Base-by-base conservation (phyloP, 371 early-diverging fungal species). In the Capillidium heterosporum region DNA sequence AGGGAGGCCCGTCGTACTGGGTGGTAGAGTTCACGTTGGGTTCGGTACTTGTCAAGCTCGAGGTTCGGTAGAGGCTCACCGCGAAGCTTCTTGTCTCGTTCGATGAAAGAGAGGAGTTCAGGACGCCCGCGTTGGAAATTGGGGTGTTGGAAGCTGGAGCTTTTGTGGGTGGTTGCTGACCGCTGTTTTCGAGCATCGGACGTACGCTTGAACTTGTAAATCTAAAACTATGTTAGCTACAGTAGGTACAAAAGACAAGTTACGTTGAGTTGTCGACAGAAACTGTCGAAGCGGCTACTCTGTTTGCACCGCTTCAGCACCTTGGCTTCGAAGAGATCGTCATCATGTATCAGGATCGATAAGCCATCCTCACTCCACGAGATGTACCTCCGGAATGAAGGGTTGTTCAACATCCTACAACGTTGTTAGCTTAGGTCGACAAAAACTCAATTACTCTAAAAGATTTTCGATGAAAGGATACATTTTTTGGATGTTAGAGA, bases 171-270 rank as follows among this genome's bases (percentile, higher is more conserved):
- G 17, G 47, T 19, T 23, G 23, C 26, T 47, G n/a, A 27, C 10
- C 47, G 47, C 47, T 47, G 47, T 27, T 47, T 47, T 17, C 47
- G 47, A 27, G 47, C 47, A 47, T 47, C 47, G 5, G 47, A 47
- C 23, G 47, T 47, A 4, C 47, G 47, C 47, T 47, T 47, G 47
- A 47, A 47, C 23, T 47, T 47, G 24, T 47, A 47, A 24, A 47
- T 47, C 47, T 47, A 47, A 47, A 47, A 41, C 47, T 23, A 23
- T 47, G 26, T 47, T 47, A 47, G 19, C 24, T 23, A 17, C 11
- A 47, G 47, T 17, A 47, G n/a, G 10, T n/a, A n/a, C n/a, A n/a
- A n/a, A 47, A 24, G 5, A 23, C 26, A 7, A 24, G 24, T 47
- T 47, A 47, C 47, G 26, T 47, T 47, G 10, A 47, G 26, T 27